These are phyloP conservation scores for Hemileia vastatrix DNA, from an alignment of 1,284 basidiomycete genomes.

Conservation along the genomic window DNA sequence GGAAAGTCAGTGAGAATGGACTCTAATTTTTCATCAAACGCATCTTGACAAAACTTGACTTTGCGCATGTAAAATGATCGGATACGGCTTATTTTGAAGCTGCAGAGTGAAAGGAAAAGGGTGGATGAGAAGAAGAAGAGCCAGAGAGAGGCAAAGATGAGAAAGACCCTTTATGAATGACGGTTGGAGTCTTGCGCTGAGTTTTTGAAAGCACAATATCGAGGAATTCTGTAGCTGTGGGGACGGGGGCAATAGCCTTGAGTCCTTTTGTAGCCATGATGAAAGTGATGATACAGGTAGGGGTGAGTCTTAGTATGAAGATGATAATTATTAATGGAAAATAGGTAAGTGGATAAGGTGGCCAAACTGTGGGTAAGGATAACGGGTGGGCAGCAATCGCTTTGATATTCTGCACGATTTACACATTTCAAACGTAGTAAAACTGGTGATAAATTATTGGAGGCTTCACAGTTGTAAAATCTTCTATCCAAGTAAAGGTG, in stretches of 20 bases:
- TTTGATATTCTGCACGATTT: too few relatives aligned
- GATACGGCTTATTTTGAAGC: constrained; percentile 96
- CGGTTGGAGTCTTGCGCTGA: constrained; percentile 92
- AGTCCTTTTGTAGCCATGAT: constrained; percentile 47
- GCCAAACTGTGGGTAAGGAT: too few relatives aligned
- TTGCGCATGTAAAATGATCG: constrained; percentile 93
- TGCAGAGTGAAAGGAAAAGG: constrained; percentile 40
- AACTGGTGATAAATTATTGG: too few relatives aligned
- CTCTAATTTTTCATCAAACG: constrained; percentile 91
- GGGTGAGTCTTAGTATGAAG: too few relatives aligned
- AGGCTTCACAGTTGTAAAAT: too few relatives aligned
- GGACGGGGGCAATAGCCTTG: constrained; percentile 93
- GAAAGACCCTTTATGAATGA: constrained; percentile 46
- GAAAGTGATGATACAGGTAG: too few relatives aligned
- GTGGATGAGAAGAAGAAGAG: constrained; percentile 1
- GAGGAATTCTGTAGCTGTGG: constrained; percentile 85
- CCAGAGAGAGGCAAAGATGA: background rate
- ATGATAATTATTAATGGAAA: too few relatives aligned
- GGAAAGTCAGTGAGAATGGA: constrained; percentile 93
- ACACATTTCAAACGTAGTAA: too few relatives aligned
- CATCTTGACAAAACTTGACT: constrained; percentile 97
- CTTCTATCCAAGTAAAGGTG: too few relatives aligned
- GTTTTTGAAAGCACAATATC: constrained; percentile 91
- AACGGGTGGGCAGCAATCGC: too few relatives aligned
- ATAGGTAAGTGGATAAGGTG: too few relatives aligned